A percentile compares a stretch with the other conserved stretches of the same genome.
Evolutionary conservation across 352 stramenopile species (phyloP).

Genomic region (Saprolegnia parasitica): DNA sequence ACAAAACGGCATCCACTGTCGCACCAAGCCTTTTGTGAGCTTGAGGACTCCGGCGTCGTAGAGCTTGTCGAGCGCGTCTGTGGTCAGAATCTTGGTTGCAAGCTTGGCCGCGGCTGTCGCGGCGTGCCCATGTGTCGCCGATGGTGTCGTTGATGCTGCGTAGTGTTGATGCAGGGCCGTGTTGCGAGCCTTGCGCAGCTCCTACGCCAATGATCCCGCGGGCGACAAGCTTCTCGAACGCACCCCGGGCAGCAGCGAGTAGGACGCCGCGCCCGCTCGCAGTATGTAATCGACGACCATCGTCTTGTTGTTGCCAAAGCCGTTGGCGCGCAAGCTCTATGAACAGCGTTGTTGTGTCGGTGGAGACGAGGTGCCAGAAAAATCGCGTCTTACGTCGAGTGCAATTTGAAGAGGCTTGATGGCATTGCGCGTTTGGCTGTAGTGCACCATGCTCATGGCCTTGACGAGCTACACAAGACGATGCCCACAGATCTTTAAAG

Average conservation of each 20-base stretch:
- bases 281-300: conserved; percentile 18
- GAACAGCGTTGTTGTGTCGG: not conserved
- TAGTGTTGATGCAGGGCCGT: not conserved
- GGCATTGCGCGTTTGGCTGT: conserved; percentile 48
- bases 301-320: not conserved
- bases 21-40: conserved; percentile 30
- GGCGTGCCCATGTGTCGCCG: not conserved
- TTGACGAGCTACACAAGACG: conserved; percentile 44
- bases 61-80: conserved; percentile 47
- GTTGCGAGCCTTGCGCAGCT: not conserved
- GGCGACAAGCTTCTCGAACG: not conserved
- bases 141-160: not conserved
- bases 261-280: conserved; percentile 3
- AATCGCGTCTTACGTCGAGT: not conserved
- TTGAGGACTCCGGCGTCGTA: conserved; percentile 49
- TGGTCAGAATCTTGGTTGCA: not conserved
- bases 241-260: conserved; percentile 18
- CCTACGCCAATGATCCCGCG: too few relatives aligned
- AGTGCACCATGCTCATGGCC: conserved; percentile 49
- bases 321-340: not conserved
- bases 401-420: conserved; percentile 8
- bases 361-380: not conserved
- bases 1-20: not conserved
- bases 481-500: conserved; percentile 23
- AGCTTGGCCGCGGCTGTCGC: not conserved